These are phyloP conservation scores for Nicotiana tomentosiformis DNA, from an alignment of 257 asterid genomes.

Conservation along the genomic window DNA sequence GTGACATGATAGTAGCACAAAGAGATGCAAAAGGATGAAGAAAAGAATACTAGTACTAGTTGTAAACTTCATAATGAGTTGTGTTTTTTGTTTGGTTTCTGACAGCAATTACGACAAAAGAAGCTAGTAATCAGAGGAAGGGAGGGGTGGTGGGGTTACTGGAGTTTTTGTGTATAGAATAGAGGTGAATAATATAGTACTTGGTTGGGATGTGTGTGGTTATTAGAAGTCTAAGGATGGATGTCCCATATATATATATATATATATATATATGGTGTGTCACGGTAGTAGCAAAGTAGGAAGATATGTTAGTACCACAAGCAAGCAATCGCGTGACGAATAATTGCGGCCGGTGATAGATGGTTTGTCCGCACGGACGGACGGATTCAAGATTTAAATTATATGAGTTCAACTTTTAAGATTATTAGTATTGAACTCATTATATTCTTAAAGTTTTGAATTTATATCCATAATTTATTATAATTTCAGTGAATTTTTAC, in stretches of 20 bases:
- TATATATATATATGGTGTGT: neutral
- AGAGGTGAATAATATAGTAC: neutral
- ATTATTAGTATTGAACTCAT: too few relatives aligned
- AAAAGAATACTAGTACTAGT: neutral
- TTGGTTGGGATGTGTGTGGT: neutral
- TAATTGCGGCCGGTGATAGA: neutral
- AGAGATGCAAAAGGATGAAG: neutral
- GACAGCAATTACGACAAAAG: conserved; percentile 2
- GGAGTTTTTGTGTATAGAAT: too few relatives aligned
- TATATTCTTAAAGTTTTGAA: too few relatives aligned
- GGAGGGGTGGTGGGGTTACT: neutral
- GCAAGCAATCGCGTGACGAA: neutral
- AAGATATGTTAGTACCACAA: neutral
- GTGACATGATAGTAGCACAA: neutral
- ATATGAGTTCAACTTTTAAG: too few relatives aligned
- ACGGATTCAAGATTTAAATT: too few relatives aligned
- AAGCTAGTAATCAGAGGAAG: neutral
- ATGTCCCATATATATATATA: neutral
- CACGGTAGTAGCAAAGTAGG: neutral
- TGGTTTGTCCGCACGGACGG: neutral
- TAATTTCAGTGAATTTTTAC: too few relatives aligned
- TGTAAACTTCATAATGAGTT: neutral
- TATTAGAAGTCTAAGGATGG: neutral
- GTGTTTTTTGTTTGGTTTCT: neutral
- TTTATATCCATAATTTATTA: too few relatives aligned